Evolutionary conservation across 1,284 basidiomycete genomes (phyloP), one percentile per base, ranked within the genome.

Genomic region (Leucoagaricus sp.): DNA sequence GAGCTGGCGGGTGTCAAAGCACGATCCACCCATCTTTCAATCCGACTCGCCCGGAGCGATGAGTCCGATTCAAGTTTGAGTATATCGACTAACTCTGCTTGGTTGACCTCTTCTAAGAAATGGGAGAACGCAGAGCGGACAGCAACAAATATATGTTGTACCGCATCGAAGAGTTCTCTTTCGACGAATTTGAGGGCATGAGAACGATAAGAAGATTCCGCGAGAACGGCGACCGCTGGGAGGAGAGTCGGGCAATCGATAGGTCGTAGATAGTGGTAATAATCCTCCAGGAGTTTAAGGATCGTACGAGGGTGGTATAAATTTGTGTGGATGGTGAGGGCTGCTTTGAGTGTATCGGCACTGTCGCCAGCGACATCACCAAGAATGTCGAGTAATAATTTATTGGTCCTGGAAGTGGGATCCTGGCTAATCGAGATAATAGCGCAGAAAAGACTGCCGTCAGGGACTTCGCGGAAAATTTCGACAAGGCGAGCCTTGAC

Each of bases 221-320:
- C 65, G 33, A 85, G 68, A 38, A 72, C 55, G 3, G 69, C 57
- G 2, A 79, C 75, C 0, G 83, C 81, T 9, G 63, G 60, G 60
- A 83, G 84, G 15, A 84, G 66, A 0, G 72, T 64, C 0, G 64
- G 29, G 2, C 75, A 68, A 52, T 88, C 85, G 21, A 81, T 78
- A 0, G 84, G 76, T 9, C 85, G 83, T 15, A 88, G 71, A 47
- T 87, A 79, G 55, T 85, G 75, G 1, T 71, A 68, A 61, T 86
- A 70, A 0, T 69, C 55, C 17, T 73, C 64, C 49, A 87, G 75
- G 7, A 86, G 73, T 0, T 57, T 42, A 25, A 72, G 53, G 59
- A 86, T 69, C 33, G 61, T 63, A 0, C 69, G 64, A 0, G 67
- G 56, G 28, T 78, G 64, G 58, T 66, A 63, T 41, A 77, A 72